phyloP scores from a whole-genome alignment of 768 basidiomycete species.

The Agaricus subrufescens region DNA sequence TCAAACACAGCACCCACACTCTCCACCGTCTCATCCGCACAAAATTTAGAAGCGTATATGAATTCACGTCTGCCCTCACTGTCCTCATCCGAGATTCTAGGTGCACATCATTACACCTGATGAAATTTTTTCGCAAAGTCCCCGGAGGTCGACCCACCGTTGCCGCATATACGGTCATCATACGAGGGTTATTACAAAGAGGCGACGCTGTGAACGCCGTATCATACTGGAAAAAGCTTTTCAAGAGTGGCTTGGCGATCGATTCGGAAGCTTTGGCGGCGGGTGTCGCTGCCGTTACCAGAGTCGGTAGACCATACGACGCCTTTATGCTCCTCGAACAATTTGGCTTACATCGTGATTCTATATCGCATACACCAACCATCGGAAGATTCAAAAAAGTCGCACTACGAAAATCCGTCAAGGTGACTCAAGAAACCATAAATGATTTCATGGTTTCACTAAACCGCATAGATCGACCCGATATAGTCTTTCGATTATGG shows the following conservation, averaged over 20 bases:
- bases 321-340: conserved; percentile 50
- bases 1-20: background rate
- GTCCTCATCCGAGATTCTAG: conserved; percentile 37
- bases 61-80: conserved; percentile 42
- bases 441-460: conserved; percentile 30
- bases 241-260: conserved; percentile 27
- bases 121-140: conserved; percentile 18
- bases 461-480: conserved; percentile 49
- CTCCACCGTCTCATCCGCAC: conserved; percentile 2
- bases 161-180: conserved; percentile 48
- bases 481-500: conserved; percentile 64
- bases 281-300: conserved; percentile 47
- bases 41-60: conserved; percentile 30
- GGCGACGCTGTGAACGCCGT: conserved; percentile 34
- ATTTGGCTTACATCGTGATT: conserved; percentile 14
- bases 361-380: background rate
- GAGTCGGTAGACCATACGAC: conserved; percentile 34
- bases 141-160: conserved; percentile 32
- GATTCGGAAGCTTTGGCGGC: conserved; percentile 45
- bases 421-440: conserved; percentile 16
- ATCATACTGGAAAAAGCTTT: conserved; percentile 37
- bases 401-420: conserved; percentile 10
- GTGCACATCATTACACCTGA: background rate
- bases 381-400: background rate
- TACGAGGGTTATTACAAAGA: conserved; percentile 48